Conservation (phyloP, 2,329 filamentous ascomycete species). For the Elsinoe arachidis region DNA sequence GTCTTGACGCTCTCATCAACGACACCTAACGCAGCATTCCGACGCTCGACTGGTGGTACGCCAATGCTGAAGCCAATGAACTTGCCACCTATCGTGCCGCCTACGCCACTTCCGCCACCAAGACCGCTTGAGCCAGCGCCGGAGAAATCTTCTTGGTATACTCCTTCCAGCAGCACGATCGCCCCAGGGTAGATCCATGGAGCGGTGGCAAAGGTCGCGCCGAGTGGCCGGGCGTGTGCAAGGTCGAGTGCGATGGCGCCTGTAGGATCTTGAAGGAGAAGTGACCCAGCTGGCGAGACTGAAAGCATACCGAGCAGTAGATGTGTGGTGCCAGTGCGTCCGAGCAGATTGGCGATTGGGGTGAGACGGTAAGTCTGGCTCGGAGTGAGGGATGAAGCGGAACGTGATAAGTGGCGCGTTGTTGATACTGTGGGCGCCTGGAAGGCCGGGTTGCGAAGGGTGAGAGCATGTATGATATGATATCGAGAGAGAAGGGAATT, state of each 20-base stretch:
- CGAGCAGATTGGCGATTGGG: constrained; percentile 65
- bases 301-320: constrained; percentile 78
- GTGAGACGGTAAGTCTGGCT: constrained; percentile 78
- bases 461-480: constrained; percentile 81
- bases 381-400: constrained; percentile 45
- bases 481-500: constrained; percentile 81
- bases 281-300: constrained; percentile 67
- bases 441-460: constrained; percentile 88
- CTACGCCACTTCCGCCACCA: constrained; percentile 71
- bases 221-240: constrained; percentile 69
- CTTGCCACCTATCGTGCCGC: constrained; percentile 82
- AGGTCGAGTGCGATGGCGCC: constrained; percentile 82
- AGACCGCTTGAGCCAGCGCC: constrained; percentile 49
- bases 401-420: constrained; percentile 46
- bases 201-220: constrained; percentile 61
- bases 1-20: constrained; percentile 44
- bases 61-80: constrained; percentile 88
- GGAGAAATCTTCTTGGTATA: constrained; percentile 90
- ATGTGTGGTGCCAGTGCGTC: constrained; percentile 74
- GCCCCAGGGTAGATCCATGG: constrained; percentile 87
- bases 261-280: constrained; percentile 78
- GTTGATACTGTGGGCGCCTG: constrained; percentile 68
- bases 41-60: constrained; percentile 81
- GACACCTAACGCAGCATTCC: constrained; percentile 68
- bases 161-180: constrained; percentile 87